Conservation (phyloP, 2,329 filamentous ascomycete genomes). For the Aaosphaeria pasadenensis region DNA sequence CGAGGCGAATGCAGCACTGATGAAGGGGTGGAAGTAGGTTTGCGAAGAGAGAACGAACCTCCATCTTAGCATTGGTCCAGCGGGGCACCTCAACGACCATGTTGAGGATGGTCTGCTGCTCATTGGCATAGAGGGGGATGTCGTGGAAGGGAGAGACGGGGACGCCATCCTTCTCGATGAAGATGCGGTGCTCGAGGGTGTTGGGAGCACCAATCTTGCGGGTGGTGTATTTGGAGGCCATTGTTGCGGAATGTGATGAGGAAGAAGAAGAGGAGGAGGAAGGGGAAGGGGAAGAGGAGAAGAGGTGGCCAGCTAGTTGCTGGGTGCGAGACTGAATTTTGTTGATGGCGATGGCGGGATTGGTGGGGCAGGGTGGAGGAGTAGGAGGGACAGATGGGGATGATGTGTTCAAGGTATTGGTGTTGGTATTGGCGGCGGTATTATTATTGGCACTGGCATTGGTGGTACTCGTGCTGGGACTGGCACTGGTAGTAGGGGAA, state of each 20-base stretch:
- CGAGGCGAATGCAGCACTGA: background rate
- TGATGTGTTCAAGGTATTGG: too few species aligned
- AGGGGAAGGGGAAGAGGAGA: conserved; percentile 7
- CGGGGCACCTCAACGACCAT: conserved; percentile 99
- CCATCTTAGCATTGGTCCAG: conserved; percentile 99
- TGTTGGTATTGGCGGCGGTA: too few species aligned
- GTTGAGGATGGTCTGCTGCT: conserved; percentile 93
- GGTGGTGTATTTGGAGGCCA: conserved; percentile 59
- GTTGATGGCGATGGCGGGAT: conserved; percentile 26
- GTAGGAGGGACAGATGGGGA: too few species aligned
- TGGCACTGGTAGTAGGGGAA: too few species aligned
- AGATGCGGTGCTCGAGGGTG: conserved; percentile 96
- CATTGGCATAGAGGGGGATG: conserved; percentile 95
- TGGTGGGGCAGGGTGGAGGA: conserved; percentile 30
- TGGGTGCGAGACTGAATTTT: conserved; percentile 41
- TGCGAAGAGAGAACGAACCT: conserved; percentile 60
- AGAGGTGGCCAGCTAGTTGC: conserved; percentile 40
- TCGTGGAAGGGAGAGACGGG: conserved; percentile 97
- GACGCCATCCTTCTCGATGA: conserved; percentile 95
- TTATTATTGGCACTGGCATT: too few species aligned
- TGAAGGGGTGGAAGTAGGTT: background rate
- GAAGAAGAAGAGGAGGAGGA: conserved; percentile 1
- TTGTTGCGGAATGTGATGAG: conserved; percentile 16
- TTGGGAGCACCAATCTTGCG: conserved; percentile 88
- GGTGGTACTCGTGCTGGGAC: too few species aligned